Base-by-base conservation (phyloP, 495 filamentous ascomycete genomes). In the Penicillium atrosanguineum region DNA sequence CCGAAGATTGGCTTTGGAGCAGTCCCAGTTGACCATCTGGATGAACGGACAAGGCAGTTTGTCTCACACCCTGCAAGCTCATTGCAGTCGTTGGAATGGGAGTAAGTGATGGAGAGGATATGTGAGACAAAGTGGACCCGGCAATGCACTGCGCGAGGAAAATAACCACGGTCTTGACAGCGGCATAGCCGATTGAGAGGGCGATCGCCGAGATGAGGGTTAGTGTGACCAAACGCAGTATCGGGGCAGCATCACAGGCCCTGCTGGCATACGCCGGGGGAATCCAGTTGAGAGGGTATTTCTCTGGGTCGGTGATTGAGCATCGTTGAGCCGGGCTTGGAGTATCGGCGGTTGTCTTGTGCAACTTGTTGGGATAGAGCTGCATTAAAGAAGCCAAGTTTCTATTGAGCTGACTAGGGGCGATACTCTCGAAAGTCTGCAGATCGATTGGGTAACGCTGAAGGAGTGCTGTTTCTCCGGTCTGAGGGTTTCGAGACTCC, bases 381-480 rank as follows among this genome's bases (percentile, higher is more conserved):
- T 76, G 79, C 23, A 83, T 84, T 45, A 91, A 69, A 38, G 81
- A 86, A 46, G 87, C 86, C 44, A 91, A 65, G 59, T 90, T 89
- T 49, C 85, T 74, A 62, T 90, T 91, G 63, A 91, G 79, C 60
- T 91, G 88, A 26, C 82, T 69, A 20, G 86, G 80, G 52, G 88
- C 83, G 59, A 91, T 87, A 43, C 83, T 85, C 56, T 84, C 72
- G 52, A 91, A 91, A 0, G 85, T 88, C 45, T 77, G 71, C n/a
- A 89, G 61, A 58, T 91, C 88, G 58, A 91, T 84, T 14, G 88
- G 88, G 19, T 87, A 74, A 14, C 86, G 80, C 53, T 75, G 74
- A 28, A 85, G 66, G 46, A 85, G 69, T 26, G 75, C 68, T 3
- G 72, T 76, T 53, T 78, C 74, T 46, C 74, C 69, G 26, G 75